Base-by-base conservation (phyloP, 805 yeast species). In the Phaffomyces thermotolerans region DNA sequence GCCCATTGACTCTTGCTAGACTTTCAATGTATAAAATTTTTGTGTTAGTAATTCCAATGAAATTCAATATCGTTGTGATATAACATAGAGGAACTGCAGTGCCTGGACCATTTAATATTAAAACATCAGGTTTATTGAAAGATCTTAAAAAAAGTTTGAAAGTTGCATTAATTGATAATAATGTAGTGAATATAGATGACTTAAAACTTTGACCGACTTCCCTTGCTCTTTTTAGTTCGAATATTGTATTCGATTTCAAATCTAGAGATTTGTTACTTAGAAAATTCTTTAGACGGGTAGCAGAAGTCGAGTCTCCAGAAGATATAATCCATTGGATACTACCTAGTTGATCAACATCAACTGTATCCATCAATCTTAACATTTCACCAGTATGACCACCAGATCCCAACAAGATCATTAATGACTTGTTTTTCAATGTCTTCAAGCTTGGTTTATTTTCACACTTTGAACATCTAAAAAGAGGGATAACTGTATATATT, bases 311-410 rank as follows among this genome's bases (percentile, higher is more conserved):
- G 52, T 81, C 87, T 10, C 73, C 80, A 0, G 75, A 65, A 2
- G 79, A 70, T 5, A 67, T 61, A 14, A 69, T 64, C 59, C 68
- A 69, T 2, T 58, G 41, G 23, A 56, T 34, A 7, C 23, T 17
- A n/a, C 48, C 49, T n/a, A 46, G 34, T 6, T 46, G 24, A 0
- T 39, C 27, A 2, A 24, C 14, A 10, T 63, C 53, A 33, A 74
- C 65, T 7, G 60, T 59, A 5, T 58, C 48, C 9, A 87, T 59
- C 15, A 91, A 67, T 23, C 90, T 67, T n/a, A 90, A 60, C 95
- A 91, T 87, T 61, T 91, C 97, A 2, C 96, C 97, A 0, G 97
- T 89, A 56, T 89, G 98, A 3, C 97, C 98, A 2, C 99, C 99
- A 0, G 96, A 88, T 0, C 98, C 98, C 10, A 91, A 64, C n/a